Base-by-base conservation (phyloP, 2,329 filamentous ascomycete species). In the Parafenestella ontariensis region DNA sequence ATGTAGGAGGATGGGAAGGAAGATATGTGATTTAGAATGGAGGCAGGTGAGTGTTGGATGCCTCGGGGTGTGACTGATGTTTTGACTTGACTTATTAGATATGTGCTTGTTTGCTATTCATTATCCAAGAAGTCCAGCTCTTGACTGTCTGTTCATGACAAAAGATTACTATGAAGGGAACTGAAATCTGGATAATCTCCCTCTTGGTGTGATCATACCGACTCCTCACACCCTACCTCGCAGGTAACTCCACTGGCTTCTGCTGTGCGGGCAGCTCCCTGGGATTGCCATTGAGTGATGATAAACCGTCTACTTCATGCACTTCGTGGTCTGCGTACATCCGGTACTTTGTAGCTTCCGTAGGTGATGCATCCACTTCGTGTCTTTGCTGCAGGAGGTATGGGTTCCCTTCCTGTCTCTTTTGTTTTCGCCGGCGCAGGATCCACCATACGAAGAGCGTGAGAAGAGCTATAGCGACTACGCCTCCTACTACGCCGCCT, bases 401-500 rank as follows among this genome's bases (percentile, higher is more conserved):
- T 13, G 43, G 43, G 15, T 46, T 36, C 6, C 24, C 26, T 10
- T 18, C 26, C 41, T 40, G 23, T 13, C 13, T 31, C 15, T 21
- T 29, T 10, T 50, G 56, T 61, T 60, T 43, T 28, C 40, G 43
- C n/a, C 55, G 52, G 28, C 59, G 56, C n/a, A 61, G 55, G 33
- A 64, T 37, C 53, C 58, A 68, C 41, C 68, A 48, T 36, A 61
- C 49, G 34, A 48, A 58, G 18, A 62, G 55, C 20, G 57, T 40
- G 40, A 64, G 40, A 24, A 57, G 62, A 26, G 53, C 61, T 18
- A 69, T 26, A 13, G 52, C 61, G 23, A 54, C 59, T 20, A 69
- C 29, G n/a, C 66, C 66, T 20, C 68, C 68, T 13, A 71, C 46
- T 2, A 65, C 65, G 29, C 64, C 68, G 36, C 68, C 68, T 28